Base-by-base conservation (phyloP, 1,284 basidiomycete species). In the Ganoderma leucocontextum region DNA sequence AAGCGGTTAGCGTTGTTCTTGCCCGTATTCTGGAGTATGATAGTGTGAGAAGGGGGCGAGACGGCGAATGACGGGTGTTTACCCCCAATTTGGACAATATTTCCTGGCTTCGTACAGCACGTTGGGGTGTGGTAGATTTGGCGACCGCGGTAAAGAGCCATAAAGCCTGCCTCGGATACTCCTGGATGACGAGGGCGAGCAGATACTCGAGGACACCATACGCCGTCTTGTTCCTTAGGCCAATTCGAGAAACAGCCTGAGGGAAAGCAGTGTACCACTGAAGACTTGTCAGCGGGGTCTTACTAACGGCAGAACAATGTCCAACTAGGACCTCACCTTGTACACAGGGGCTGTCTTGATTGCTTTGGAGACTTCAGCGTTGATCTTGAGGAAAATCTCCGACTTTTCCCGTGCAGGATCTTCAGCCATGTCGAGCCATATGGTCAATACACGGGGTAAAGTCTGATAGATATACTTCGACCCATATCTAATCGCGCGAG, bases 391-490 rank as follows among this genome's bases (percentile, higher is more conserved):
- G 76, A 88, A 93, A 13, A 82, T 77, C 22, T 86, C 82, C 33
- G 22, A 13, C 47, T 10, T 22, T 12, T 22, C 22, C 47, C 22
- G 22, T 13, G 22, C 12, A 25, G 73, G 70, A 62, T 88, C 83
- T 76, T 97, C 96, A n/a, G 94, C 96, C 69, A 95, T 82, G 77
- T 99, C 96, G 62, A 99, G 84, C 97, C 97, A 99, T 55, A 99
- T 89, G 0, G 97, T 99, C 15, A 99, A 86, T 71, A 99, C 86
- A 44, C 98, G 90, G 0, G 98, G 97, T 75, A 99, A 89, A 0
- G 96, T 97, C 78, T 98, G 97, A 79, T 97, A 99, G 61, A 98
- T 94, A 80, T 94, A 99, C 83, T 99, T 99, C 58, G 96, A 96
- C 13, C 98, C 98, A 74, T 87, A 83, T 74, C 86, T 85, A 65